Evolutionary conservation across 768 basidiomycete species (phyloP).

Genomic region (Chiua virens): DNA sequence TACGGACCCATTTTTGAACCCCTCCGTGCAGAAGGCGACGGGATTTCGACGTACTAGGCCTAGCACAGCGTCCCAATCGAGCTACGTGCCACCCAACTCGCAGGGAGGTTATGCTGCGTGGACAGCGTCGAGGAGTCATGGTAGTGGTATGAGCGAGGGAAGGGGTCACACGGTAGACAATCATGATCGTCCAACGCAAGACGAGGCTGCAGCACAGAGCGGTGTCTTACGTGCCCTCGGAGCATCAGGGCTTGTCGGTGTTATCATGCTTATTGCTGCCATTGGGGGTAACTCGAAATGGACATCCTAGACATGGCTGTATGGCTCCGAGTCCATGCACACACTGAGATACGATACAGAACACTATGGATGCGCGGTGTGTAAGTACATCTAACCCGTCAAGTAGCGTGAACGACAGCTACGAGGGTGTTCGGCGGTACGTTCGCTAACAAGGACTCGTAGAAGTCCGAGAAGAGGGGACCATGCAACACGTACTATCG

Average conservation of each 20-base stretch:
- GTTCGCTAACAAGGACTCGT: no score
- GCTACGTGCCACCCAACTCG: background rate
- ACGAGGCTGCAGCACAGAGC: conserved; percentile 27
- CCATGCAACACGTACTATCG: no score
- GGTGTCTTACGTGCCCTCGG: conserved; percentile 24
- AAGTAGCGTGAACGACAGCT: no score
- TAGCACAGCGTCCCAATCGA: background rate
- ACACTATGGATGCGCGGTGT: no score
- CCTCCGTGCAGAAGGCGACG: conserved; percentile 30
- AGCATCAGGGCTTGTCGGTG: conserved; percentile 26
- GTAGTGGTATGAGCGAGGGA: background rate
- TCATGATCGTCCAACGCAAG: conserved; percentile 14
- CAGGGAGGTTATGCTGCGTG: background rate
- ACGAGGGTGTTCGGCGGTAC: no score
- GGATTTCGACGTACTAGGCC: conserved; percentile 10
- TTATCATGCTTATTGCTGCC: conserved; percentile 28
- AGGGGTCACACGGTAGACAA: background rate
- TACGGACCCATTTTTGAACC: conserved; percentile 23
- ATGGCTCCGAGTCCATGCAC: background rate
- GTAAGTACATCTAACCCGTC: no score
- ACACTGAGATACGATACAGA: no score
- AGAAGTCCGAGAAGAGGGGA: no score
- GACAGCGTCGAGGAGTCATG: background rate
- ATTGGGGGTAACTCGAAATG: conserved; percentile 15
- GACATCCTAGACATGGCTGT: conserved; percentile 7